Base-by-base conservation (phyloP, 371 early-diverging fungal genomes). In the Mortierella sp. region DNA sequence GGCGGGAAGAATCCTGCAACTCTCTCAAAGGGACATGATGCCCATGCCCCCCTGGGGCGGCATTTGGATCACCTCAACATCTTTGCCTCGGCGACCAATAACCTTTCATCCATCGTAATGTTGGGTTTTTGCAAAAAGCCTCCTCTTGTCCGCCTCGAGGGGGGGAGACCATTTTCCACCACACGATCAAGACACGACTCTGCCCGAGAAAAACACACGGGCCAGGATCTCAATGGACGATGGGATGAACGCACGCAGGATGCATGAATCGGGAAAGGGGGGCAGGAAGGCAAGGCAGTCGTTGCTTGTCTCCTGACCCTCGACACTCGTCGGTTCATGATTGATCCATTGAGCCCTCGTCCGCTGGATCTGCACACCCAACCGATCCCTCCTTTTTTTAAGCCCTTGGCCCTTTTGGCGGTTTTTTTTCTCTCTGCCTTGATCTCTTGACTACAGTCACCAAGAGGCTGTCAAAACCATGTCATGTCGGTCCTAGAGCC, bases 1-100 rank as follows among this genome's bases (percentile, higher is more conserved):
- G 25, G n/a, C 50, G 50, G 50, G 50, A 49, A 49, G 29, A 49
- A 49, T 7, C n/a, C 22, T 46, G 44, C 44, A 43, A 7, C 39
- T 8, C 39, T 10, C 44, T 14, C 44, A 43, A 43, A 43, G 5
- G 44, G 44, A 43, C 44, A 47, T 8, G 47, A 25, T 47, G 10
- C 22, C 21, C 25, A 17, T 13, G 19, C 47, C 47, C 10, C 10
- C 22, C 47, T 24, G 22, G 47, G 22, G 47, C 34, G 4, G 34
- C 34, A 34, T 34, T n/a, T n/a, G n/a, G n/a, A n/a, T n/a, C n/a
- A n/a, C n/a, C n/a, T n/a, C n/a, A n/a, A n/a, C n/a, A n/a, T n/a
- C n/a, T n/a, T n/a, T n/a, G n/a, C n/a, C n/a, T n/a, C n/a, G n/a
- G n/a, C n/a, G n/a, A n/a, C n/a, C n/a, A n/a, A n/a, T n/a, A n/a